Percentiles rank a stretch among this genome's conserved stretches.
Evolutionary conservation across 140 eudicot genomes (phyloP).

Genomic region (Anethum foeniculum): DNA sequence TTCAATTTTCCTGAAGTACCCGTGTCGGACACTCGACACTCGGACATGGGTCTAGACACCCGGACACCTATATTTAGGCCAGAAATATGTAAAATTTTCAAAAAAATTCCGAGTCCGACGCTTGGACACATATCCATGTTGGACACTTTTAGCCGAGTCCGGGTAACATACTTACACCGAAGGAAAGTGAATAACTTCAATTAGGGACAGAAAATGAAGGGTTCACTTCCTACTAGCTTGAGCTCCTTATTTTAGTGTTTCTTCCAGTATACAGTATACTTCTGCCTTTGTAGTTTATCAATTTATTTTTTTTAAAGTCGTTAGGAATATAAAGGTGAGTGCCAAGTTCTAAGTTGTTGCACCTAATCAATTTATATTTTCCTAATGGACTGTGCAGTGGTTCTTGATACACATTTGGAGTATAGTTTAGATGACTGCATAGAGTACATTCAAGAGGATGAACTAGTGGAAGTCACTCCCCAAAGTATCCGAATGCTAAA

Average conservation of each 20-base stretch:
- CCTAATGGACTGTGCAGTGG: conserved; percentile 39
- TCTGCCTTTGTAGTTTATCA: neutral
- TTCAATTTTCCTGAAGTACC: too few relatives aligned
- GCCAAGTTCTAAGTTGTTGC: neutral
- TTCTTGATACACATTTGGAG: conserved; percentile 83
- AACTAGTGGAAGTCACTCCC: conserved; percentile 82
- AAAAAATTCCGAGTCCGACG: too few relatives aligned
- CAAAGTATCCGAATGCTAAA: conserved; percentile 66
- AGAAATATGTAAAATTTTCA: too few relatives aligned
- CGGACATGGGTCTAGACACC: too few relatives aligned
- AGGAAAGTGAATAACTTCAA: neutral
- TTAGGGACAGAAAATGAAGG: neutral
- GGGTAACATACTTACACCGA: neutral
- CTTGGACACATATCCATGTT: too few relatives aligned
- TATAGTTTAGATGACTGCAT: conserved; percentile 97
- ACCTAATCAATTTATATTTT: neutral
- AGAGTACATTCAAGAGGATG: conserved; percentile 97
- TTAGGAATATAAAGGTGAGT: neutral
- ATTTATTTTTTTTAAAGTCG: neutral
- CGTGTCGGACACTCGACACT: too few relatives aligned
- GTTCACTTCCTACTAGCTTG: neutral
- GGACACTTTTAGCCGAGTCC: too few relatives aligned
- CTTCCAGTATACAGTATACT: neutral
- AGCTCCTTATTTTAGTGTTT: neutral
- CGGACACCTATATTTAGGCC: too few relatives aligned